phyloP scores from a whole-genome alignment of 768 basidiomycete species.

The Kwoniella mangroviensis region DNA sequence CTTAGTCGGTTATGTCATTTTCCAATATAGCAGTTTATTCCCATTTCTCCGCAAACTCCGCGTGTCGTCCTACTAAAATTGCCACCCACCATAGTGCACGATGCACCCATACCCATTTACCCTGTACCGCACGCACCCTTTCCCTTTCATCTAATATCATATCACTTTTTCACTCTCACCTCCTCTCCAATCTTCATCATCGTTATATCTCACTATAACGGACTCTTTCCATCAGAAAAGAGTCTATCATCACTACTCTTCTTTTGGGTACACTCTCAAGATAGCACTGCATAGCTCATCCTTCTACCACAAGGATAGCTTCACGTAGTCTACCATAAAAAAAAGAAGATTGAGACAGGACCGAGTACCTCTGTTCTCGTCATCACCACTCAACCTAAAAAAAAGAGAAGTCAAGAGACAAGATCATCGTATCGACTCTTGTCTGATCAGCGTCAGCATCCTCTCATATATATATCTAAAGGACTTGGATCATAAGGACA shows the following conservation, averaged over 20 bases:
- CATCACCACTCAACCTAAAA: conserved; percentile 12
- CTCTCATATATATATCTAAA: not conserved
- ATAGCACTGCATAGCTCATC: not conserved
- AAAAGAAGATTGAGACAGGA: not conserved
- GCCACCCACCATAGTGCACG: not conserved
- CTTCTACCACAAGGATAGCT: not conserved
- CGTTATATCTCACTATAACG: conserved; percentile 8
- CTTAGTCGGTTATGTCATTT: conserved; percentile 1
- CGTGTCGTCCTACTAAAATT: not conserved
- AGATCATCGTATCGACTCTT: not conserved
- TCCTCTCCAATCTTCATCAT: conserved; percentile 3
- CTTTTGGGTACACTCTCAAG: not conserved
- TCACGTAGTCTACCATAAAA: conserved; percentile 2
- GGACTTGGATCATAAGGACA: not conserved
- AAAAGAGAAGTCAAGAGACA: not conserved
- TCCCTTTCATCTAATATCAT: not conserved
- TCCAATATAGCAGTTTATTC: not conserved
- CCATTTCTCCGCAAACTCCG: conserved; percentile 18
- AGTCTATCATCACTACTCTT: conserved; percentile 9
- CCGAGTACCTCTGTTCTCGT: conserved; percentile 4
- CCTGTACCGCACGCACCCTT: not conserved
- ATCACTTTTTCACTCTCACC: not conserved
- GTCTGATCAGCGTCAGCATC: no score
- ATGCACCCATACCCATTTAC: not conserved
- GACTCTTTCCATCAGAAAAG: conserved; percentile 16